phyloP scores from a whole-genome alignment of 176 grass and related monocot genomes.

The Aegilops speltoides region DNA sequence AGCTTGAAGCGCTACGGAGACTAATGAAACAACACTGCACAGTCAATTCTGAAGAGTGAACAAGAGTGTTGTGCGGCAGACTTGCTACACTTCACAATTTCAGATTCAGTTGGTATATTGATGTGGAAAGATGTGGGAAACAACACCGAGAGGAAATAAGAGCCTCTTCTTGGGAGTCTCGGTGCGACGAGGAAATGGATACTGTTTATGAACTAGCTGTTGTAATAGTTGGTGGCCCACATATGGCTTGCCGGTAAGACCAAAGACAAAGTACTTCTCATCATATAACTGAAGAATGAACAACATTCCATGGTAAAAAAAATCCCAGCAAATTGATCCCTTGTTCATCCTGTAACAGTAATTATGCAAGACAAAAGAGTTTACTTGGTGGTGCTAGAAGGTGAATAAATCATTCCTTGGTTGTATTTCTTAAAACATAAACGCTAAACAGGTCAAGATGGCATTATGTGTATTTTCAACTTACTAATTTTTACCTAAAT shows the following conservation, averaged over 20 bases:
- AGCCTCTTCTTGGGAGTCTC: no score
- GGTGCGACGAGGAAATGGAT: no score
- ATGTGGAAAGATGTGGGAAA: no score
- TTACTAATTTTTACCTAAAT: conserved; percentile 54
- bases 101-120: no score
- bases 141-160: no score
- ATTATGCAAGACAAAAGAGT: not conserved
- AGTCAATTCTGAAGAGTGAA: no score
- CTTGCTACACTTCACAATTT: not conserved
- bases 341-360: not conserved
- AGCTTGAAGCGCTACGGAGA: not conserved
- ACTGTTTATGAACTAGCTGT: no score
- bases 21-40: not conserved
- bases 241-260: not conserved
- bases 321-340: not conserved
- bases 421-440: not conserved
- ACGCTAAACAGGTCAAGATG: not conserved
- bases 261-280: not conserved
- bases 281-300: not conserved
- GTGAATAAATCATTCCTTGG: not conserved
- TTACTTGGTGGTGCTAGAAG: not conserved
- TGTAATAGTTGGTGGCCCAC: no score
- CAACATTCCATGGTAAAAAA: not conserved
- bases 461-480: not conserved
- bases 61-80: no score